These are phyloP conservation scores for Paulownia fortunei DNA, from an alignment of 257 asterid species.

Conservation along the genomic window DNA sequence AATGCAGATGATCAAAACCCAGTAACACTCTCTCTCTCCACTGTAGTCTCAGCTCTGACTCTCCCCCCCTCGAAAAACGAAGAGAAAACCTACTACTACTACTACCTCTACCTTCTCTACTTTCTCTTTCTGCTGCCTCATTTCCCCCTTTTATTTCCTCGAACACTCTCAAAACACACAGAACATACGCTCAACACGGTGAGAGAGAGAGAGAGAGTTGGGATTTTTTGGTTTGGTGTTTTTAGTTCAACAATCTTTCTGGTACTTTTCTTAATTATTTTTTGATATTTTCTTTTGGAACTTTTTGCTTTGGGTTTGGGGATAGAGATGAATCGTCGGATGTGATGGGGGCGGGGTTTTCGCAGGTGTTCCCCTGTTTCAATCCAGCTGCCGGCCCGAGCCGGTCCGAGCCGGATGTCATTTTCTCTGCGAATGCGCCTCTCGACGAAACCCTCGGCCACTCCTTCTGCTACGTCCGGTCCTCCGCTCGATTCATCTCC, in stretches of 20 bases:
- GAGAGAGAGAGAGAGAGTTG: neutral
- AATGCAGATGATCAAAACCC: conserved; percentile 35
- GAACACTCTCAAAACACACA: neutral
- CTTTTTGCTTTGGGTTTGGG: conserved; percentile 44
- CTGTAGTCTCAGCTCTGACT: conserved; percentile 40
- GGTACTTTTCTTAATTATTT: neutral
- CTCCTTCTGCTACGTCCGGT: conserved; percentile 96
- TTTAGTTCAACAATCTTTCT: neutral
- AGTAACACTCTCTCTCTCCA: conserved; percentile 28
- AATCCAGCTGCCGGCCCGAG: conserved; percentile 68
- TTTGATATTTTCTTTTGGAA: neutral
- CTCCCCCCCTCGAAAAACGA: conserved; percentile 49
- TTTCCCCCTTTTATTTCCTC: conserved; percentile 17
- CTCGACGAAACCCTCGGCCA: conserved; percentile 98
- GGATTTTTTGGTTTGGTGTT: neutral
- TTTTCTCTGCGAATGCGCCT: conserved; percentile 63
- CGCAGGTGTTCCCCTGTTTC: conserved; percentile 89
- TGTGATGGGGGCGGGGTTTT: conserved; percentile 97
- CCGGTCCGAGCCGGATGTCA: conserved; percentile 75
- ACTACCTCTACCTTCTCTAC: conserved; percentile 32
- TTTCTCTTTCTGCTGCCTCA: conserved; percentile 35
- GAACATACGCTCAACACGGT: neutral
- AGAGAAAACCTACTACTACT: conserved; percentile 43
- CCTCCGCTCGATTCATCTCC: conserved; percentile 88
- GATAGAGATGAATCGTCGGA: conserved; percentile 73